Percentiles rank a stretch among this genome's conserved stretches.
phyloP scores from a whole-genome alignment of 352 stramenopile genomes.

The Plasmopara viticola region DNA sequence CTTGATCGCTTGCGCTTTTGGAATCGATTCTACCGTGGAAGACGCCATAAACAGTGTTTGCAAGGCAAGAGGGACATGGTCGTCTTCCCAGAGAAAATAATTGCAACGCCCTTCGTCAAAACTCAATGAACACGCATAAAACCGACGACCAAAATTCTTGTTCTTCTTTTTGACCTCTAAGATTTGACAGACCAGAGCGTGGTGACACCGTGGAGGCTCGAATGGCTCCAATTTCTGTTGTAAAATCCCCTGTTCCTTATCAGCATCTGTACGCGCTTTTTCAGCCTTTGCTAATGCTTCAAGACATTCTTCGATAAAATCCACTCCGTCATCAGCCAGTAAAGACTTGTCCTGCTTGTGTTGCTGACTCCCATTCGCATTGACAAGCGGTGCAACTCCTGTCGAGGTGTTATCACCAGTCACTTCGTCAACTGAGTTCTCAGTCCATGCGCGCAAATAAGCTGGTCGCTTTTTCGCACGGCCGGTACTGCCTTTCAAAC shows the following conservation, averaged over 20 bases:
- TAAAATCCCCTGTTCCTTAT: neutral
- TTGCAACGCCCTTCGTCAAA: slow-evolving; percentile 78
- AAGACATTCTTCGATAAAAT: slow-evolving; percentile 79
- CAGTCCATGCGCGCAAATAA: slow-evolving; percentile 46
- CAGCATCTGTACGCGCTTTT: slow-evolving; percentile 6
- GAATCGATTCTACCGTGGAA: slow-evolving; percentile 15
- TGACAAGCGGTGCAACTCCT: slow-evolving; percentile 15
- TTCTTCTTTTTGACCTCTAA: slow-evolving; percentile 83
- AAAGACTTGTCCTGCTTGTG: slow-evolving; percentile 20
- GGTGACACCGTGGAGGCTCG: slow-evolving; percentile 52
- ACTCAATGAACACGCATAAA: slow-evolving; percentile 65
- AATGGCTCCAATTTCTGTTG: slow-evolving; percentile 13
- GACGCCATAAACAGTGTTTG: slow-evolving; percentile 39
- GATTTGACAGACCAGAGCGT: slow-evolving; percentile 48
- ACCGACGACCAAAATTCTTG: slow-evolving; percentile 66
- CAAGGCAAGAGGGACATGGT: slow-evolving; percentile 60
- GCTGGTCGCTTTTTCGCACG: slow-evolving; percentile 57
- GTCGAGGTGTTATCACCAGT: slow-evolving; percentile 8
- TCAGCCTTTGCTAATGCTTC: slow-evolving; percentile 44
- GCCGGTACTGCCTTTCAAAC: slow-evolving; percentile 59
- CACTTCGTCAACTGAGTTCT: slow-evolving; percentile 20
- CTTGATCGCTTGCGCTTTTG: slow-evolving; percentile 24
- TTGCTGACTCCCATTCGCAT: slow-evolving; percentile 24
- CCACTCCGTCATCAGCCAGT: slow-evolving; percentile 46
- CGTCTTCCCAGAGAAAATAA: slow-evolving; percentile 81